Evolutionary conservation across 1,284 basidiomycete species (phyloP).

Genomic region (Cerioporus squamosus): DNA sequence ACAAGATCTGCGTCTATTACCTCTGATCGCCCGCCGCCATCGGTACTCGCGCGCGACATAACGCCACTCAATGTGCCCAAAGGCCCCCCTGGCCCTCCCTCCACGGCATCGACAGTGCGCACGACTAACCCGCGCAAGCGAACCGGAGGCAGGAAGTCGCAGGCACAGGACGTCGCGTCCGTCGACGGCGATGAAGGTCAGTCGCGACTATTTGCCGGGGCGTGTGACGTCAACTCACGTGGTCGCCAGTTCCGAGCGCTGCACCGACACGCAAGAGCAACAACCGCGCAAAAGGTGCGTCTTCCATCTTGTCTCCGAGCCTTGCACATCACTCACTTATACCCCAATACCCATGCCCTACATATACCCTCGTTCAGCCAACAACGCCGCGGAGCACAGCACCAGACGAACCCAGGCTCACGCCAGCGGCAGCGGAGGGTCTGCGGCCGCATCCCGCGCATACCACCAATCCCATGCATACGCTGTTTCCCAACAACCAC

Average conservation of each 20-base stretch:
- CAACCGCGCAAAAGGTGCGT: conserved; percentile 51
- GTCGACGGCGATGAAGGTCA: conserved; percentile 71
- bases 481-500: conserved; percentile 73
- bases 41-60: conserved; percentile 48
- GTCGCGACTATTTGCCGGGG: conserved; percentile 23
- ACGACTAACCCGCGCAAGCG: conserved; percentile 45
- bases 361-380: conserved; percentile 32
- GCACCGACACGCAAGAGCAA: conserved; percentile 39
- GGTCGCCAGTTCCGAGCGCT: conserved; percentile 37
- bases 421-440: conserved; percentile 25
- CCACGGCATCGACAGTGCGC: conserved; percentile 32
- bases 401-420: conserved; percentile 28
- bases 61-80: conserved; percentile 39
- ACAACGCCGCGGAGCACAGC: conserved; percentile 31
- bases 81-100: conserved; percentile 28
- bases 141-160: conserved; percentile 51
- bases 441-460: conserved; percentile 44
- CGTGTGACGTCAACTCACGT: conserved; percentile 43
- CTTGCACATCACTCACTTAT: conserved; percentile 37
- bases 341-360: conserved; percentile 35
- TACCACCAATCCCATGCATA: conserved; percentile 79
- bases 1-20: conserved; percentile 71
- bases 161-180: conserved; percentile 40
- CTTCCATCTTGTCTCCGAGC: conserved; percentile 46
- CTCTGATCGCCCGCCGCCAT: conserved; percentile 55